Base-by-base conservation (phyloP, 495 filamentous ascomycete species). In the Aspergillus taichungensis region DNA sequence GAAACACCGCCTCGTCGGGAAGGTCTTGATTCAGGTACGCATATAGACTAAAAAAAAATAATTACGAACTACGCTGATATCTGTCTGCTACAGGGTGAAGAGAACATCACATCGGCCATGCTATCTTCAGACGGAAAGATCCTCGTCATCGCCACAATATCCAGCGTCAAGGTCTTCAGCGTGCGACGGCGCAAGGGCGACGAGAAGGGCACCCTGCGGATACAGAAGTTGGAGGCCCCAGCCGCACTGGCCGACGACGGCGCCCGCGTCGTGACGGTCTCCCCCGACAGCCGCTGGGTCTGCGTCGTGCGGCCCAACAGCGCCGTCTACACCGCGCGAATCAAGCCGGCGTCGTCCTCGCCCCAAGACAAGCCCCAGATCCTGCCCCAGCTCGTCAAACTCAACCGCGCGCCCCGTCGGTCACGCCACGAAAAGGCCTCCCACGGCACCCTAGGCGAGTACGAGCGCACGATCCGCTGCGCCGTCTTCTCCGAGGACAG, bases 401-500 rank as follows among this genome's bases (percentile, higher is more conserved):
- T 91, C 33, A 72, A 67, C 54, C 75, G 87, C 33, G 66, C 81
- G 34, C 55, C 66, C 39, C 76, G 83, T 24, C 72, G 77, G 37
- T 60, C 67, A 40, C 71, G 72, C 29, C 78, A 77, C 50, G 60
- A 71, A 48, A 69, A 76, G 37, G 50, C 59, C 6, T 68, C 74
- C 6, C 71, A 84, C 35, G 85, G 86, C 10, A 80, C 79, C 11
- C 72, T 89, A 34, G 87, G 85, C n/a, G 66, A 66, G 6, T 97
- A 95, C 64, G 77, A 91, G 42, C 74, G 83, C 52, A 80, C 78
- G 18, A 80, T 97, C 34, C 84, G 75, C 13, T 79, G 86, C 34
- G 65, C 80, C 12, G 74, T 80, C 0, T 97, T 96, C 61, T 94
- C 89, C 7, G 69, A 80, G 6, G 84, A 94, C 53, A 87, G 87